Conservation (phyloP, 768 basidiomycete genomes). For the Russula emetica region DNA sequence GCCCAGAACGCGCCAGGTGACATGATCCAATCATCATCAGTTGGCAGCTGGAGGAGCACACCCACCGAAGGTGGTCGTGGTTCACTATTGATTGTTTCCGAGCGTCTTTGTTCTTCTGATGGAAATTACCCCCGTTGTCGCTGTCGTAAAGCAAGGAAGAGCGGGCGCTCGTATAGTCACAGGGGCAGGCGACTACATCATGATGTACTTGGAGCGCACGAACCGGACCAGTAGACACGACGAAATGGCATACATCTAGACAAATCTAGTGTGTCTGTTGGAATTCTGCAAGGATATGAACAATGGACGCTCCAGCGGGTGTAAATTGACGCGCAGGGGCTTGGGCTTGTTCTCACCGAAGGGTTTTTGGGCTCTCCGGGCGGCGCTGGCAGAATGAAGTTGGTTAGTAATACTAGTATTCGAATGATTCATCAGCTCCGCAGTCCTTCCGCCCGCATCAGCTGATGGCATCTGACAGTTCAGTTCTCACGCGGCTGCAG, state of each 20-base stretch:
- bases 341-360: background rate
- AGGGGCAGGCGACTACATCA: background rate
- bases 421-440: too few relatives aligned
- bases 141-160: background rate
- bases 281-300: background rate
- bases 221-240: constrained; percentile 7
- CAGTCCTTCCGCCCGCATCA: too few relatives aligned
- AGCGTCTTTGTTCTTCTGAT: constrained; percentile 4
- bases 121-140: background rate
- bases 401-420: too few relatives aligned
- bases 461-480: too few relatives aligned
- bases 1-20: background rate
- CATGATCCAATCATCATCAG: background rate
- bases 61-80: background rate
- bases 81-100: background rate
- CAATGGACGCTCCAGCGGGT: background rate
- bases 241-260: background rate
- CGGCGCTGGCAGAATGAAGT: background rate
- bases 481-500: too few relatives aligned
- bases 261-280: background rate
- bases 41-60: background rate
- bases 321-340: background rate
- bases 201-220: background rate
- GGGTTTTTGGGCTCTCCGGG: background rate
- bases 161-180: background rate